Evolutionary conservation across 2,329 filamentous ascomycete species (phyloP).

Genomic region (Venturia nashicola): DNA sequence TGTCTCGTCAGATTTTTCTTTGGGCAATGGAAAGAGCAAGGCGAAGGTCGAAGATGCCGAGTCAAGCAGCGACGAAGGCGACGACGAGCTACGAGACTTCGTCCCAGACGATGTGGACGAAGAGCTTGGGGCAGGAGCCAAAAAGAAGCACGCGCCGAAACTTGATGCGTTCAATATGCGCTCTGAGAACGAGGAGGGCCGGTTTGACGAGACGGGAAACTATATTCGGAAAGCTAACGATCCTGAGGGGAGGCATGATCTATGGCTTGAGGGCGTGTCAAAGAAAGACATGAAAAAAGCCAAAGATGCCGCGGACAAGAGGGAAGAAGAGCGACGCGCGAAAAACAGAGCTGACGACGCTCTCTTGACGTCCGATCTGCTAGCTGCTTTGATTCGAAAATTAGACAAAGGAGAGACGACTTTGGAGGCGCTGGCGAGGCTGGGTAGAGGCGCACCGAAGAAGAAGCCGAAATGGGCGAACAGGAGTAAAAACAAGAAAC

Average conservation of each 20-base stretch:
- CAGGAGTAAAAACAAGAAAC: conserved; percentile 35
- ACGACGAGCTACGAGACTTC: conserved; percentile 54
- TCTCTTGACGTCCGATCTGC: conserved; percentile 58
- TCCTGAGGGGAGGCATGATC: conserved; percentile 80
- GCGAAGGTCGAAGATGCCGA: conserved; percentile 42
- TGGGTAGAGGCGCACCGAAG: conserved; percentile 51
- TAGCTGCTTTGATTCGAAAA: conserved; percentile 58
- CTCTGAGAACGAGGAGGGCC: conserved; percentile 79
- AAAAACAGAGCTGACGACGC: conserved; percentile 64
- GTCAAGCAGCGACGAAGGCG: conserved; percentile 44
- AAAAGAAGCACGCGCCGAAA: conserved; percentile 87
- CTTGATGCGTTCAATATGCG: conserved; percentile 95
- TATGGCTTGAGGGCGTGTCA: conserved; percentile 82
- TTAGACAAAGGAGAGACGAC: conserved; percentile 75
- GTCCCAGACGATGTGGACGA: conserved; percentile 62
- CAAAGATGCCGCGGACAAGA: conserved; percentile 73
- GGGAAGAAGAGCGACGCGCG: conserved; percentile 63
- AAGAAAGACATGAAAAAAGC: conserved; percentile 90
- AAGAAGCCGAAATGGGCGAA: conserved; percentile 48
- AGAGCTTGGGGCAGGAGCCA: conserved; percentile 78
- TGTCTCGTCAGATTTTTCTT: conserved; percentile 46
- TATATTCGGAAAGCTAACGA: conserved; percentile 82
- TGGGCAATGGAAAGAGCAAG: conserved; percentile 35
- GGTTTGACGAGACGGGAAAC: conserved; percentile 84
- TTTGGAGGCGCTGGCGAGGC: conserved; percentile 71